Evolutionary conservation across 352 stramenopile species (phyloP).

Genomic region (Phytopythium vexans): DNA sequence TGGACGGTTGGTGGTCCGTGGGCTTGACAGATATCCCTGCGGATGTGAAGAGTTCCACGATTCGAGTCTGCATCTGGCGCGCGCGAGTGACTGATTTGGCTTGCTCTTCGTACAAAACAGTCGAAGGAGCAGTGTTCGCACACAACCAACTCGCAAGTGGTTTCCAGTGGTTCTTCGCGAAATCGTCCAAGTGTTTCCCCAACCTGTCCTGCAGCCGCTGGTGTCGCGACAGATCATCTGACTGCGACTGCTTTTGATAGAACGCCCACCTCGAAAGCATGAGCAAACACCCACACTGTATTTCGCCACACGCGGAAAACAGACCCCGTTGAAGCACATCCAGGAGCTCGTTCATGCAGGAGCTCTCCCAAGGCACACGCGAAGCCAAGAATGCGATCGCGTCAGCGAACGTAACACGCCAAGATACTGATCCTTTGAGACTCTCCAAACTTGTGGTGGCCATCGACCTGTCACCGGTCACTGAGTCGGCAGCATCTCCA

Average conservation of each 20-base stretch:
- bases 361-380: conserved; percentile 18
- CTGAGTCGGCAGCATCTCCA: neutral
- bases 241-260: conserved; percentile 28
- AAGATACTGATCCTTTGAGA: conserved; percentile 4
- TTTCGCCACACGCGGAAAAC: conserved; percentile 37
- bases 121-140: conserved; percentile 5
- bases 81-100: conserved; percentile 42
- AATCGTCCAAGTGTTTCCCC: conserved; percentile 18
- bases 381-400: conserved; percentile 43
- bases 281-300: conserved; percentile 59
- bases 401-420: conserved; percentile 55
- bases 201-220: conserved; percentile 20
- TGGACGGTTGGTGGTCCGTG: neutral
- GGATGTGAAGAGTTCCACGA: conserved; percentile 42
- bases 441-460: neutral
- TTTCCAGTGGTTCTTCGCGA: conserved; percentile 52
- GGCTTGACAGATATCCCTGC: conserved; percentile 27
- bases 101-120: conserved; percentile 44
- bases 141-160: neutral
- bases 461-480: neutral
- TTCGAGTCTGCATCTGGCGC: conserved; percentile 46
- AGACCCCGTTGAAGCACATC: conserved; percentile 25
- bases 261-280: conserved; percentile 45
- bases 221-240: conserved; percentile 8
- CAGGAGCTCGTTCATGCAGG: conserved; percentile 15